phyloP scores from a whole-genome alignment of 164 flowering plant species.

The Malania oleifera region DNA sequence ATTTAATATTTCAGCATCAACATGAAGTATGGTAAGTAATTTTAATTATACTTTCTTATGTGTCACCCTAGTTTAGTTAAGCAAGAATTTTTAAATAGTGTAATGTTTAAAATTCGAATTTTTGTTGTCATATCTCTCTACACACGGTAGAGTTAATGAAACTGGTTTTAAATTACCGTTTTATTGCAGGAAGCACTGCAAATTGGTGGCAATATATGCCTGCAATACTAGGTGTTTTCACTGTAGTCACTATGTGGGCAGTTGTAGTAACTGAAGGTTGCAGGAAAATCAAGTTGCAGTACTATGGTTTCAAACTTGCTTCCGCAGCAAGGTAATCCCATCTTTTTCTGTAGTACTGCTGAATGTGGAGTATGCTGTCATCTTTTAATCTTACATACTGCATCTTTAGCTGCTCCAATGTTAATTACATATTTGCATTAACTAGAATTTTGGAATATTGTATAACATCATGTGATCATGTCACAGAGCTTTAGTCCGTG shows the following conservation, averaged over 20 bases:
- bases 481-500: too few relatives aligned
- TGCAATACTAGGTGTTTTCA: slow-evolving; percentile 61
- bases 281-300: slow-evolving; percentile 90
- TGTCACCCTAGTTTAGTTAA: too few relatives aligned
- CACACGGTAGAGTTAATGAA: too few relatives aligned
- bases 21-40: too few relatives aligned
- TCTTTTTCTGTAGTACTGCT: neutral
- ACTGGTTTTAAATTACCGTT: neutral
- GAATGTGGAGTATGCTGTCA: neutral
- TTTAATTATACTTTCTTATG: too few relatives aligned
- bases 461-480: too few relatives aligned
- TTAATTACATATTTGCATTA: too few relatives aligned
- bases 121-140: too few relatives aligned
- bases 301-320: slow-evolving; percentile 95
- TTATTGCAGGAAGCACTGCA: slow-evolving; percentile 54
- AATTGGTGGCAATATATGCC: slow-evolving; percentile 75
- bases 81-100: too few relatives aligned
- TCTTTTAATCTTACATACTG: neutral
- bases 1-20: too few relatives aligned
- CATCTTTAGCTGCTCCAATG: neutral
- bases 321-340: slow-evolving; percentile 68
- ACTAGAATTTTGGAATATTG: too few relatives aligned
- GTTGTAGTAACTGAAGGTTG: slow-evolving; percentile 96
- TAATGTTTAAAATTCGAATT: too few relatives aligned
- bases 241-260: slow-evolving; percentile 89